Conservation (phyloP, 139 green algal species). For the Chlorella sp. region DNA sequence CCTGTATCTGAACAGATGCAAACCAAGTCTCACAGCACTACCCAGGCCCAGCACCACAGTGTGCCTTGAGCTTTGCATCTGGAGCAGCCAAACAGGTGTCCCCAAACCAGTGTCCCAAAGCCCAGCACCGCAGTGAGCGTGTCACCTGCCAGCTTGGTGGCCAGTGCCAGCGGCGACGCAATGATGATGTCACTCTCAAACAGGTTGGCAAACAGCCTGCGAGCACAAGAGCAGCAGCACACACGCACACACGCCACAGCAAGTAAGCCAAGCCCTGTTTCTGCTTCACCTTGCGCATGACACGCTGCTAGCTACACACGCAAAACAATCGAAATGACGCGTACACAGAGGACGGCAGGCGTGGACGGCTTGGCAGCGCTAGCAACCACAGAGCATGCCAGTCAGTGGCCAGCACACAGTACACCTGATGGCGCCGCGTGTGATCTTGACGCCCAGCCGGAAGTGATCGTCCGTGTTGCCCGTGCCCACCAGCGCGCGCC, state of each 20-base stretch:
- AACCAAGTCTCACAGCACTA: too few species aligned
- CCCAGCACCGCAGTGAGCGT: too few species aligned
- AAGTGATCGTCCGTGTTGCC: slow-evolving; percentile 97
- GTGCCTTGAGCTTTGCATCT: too few species aligned
- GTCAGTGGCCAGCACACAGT: too few species aligned
- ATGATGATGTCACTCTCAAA: slow-evolving; percentile 88
- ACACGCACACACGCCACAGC: background rate
- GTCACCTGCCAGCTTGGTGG: slow-evolving; percentile 55
- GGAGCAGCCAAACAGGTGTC: too few species aligned
- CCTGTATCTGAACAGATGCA: too few species aligned
- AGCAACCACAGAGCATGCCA: slow-evolving; percentile 29
- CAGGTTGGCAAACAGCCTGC: slow-evolving; percentile 79
- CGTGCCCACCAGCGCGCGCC: slow-evolving; percentile 63
- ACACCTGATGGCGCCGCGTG: slow-evolving; percentile 47
- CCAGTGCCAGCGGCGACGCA: slow-evolving; percentile 83
- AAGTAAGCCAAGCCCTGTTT: too few species aligned
- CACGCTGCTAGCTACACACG: too few species aligned
- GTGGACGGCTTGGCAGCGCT: too few species aligned
- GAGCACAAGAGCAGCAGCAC: background rate
- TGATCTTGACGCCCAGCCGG: slow-evolving; percentile 89
- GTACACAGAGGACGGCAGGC: background rate
- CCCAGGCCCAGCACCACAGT: too few species aligned
- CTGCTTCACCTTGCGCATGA: too few species aligned
- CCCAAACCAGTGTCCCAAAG: too few species aligned
- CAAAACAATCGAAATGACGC: background rate